Percentiles rank a stretch among this genome's conserved stretches.
These are phyloP conservation scores for Kwoniella shandongensis DNA, from an alignment of 768 basidiomycete genomes.

Conservation along the genomic window DNA sequence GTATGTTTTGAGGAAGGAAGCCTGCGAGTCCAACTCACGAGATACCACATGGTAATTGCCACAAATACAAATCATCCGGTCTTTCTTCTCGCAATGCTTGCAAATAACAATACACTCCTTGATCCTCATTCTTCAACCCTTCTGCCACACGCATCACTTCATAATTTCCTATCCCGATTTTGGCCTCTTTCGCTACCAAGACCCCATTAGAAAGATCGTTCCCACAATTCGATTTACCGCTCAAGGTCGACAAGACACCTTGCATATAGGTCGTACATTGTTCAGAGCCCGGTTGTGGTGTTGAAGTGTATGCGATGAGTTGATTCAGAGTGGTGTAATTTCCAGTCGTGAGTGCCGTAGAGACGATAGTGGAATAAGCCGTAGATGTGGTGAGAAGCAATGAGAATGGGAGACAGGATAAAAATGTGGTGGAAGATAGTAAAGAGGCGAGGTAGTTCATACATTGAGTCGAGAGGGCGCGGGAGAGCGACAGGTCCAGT, in stretches of 20 bases:
- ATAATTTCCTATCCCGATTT: conserved; percentile 34
- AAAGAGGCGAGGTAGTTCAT: conserved; percentile 36
- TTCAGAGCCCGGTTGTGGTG: conserved; percentile 19
- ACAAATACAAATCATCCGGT: conserved; percentile 47
- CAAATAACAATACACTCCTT: conserved; percentile 43
- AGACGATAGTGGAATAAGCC: conserved; percentile 32
- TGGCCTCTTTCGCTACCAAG: conserved; percentile 24
- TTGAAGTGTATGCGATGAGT: conserved; percentile 28
- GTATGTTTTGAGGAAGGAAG: not conserved
- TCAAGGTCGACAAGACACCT: conserved; percentile 10
- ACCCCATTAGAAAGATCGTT: conserved; percentile 26
- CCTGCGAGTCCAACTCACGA: conserved; percentile 25
- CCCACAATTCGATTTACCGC: conserved; percentile 29
- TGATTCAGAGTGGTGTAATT: conserved; percentile 36
- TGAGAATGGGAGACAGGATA: conserved; percentile 43
- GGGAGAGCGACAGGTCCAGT: conserved; percentile 38
- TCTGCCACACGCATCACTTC: conserved; percentile 30
- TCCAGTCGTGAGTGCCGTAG: conserved; percentile 12
- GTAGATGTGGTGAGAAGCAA: conserved; percentile 44
- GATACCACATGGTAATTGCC: conserved; percentile 37
- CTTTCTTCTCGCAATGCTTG: conserved; percentile 25
- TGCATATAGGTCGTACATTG: conserved; percentile 31
- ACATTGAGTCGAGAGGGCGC: conserved; percentile 31
- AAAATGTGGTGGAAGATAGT: conserved; percentile 30
- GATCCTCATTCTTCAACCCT: conserved; percentile 25